Evolutionary conservation across 164 flowering plant species (phyloP).

Genomic region (Cinnamomum chago): DNA sequence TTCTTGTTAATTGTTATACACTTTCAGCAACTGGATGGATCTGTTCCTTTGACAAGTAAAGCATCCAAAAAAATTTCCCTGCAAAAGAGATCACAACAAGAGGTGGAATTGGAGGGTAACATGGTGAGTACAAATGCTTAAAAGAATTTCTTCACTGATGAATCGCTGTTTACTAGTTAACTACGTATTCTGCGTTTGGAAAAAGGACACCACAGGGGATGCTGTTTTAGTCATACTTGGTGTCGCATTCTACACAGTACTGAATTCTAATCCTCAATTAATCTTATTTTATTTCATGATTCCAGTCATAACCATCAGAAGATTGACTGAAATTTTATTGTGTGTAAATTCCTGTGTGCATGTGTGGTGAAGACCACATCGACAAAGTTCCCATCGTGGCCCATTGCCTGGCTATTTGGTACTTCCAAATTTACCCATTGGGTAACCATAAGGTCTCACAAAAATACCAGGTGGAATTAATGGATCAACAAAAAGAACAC

Average conservation of each 20-base stretch:
- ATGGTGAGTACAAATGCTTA: slow-evolving; percentile 20
- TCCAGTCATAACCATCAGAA: background rate
- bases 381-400: no score
- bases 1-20: slow-evolving; percentile 6
- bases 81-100: slow-evolving; percentile 35
- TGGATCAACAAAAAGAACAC: no score
- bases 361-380: no score
- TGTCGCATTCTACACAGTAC: background rate
- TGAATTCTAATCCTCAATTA: background rate
- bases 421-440: no score
- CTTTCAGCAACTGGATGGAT: slow-evolving; percentile 42
- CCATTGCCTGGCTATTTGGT: no score
- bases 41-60: slow-evolving; percentile 29
- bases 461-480: no score
- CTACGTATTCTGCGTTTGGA: background rate
- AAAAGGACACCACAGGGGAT: background rate
- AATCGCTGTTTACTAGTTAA: background rate
- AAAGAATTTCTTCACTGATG: background rate
- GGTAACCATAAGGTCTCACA: no score
- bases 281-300: background rate
- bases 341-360: no score
- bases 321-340: no score
- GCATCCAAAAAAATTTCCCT: slow-evolving; percentile 23
- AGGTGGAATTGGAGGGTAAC: slow-evolving; percentile 23
- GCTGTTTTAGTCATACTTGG: background rate